A percentile compares a stretch with the other conserved stretches of the same genome.
phyloP scores from a whole-genome alignment of 768 basidiomycete species.

The Collybia mongolica region DNA sequence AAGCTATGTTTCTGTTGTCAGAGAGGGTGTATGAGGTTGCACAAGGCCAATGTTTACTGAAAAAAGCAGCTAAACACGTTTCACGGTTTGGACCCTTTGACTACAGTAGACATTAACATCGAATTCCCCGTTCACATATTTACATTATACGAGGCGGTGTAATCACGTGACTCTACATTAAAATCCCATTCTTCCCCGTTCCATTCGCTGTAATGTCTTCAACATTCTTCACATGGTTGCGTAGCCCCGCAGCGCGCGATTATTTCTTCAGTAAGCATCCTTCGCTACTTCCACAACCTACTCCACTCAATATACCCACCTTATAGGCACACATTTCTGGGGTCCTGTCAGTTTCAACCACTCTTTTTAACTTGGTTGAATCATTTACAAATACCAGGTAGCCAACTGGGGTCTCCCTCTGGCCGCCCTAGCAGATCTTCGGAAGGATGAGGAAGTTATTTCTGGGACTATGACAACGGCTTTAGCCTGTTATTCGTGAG shows the following conservation, averaged over 20 bases:
- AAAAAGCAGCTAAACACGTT: too few relatives aligned
- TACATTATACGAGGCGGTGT: too few relatives aligned
- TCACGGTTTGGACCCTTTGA: too few relatives aligned
- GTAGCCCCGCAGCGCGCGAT: slow-evolving; percentile 86
- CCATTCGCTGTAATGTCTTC: slow-evolving; percentile 59
- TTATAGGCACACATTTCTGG: slow-evolving; percentile 94
- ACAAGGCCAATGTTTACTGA: too few relatives aligned
- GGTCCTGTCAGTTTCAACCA: slow-evolving; percentile 73
- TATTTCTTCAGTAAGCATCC: slow-evolving; percentile 88
- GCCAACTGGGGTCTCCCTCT: slow-evolving; percentile 99
- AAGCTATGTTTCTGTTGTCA: too few relatives aligned
- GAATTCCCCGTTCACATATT: too few relatives aligned
- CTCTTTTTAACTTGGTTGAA: slow-evolving; percentile 1
- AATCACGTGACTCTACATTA: too few relatives aligned
- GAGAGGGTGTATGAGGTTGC: too few relatives aligned
- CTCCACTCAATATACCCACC: slow-evolving; percentile 6
- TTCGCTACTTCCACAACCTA: neutral
- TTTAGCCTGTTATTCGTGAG: slow-evolving; percentile 89
- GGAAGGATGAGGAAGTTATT: slow-evolving; percentile 94
- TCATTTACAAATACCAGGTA: slow-evolving; percentile 48
- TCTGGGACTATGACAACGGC: slow-evolving; percentile 97
- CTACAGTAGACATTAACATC: too few relatives aligned
- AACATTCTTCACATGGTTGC: slow-evolving; percentile 85
- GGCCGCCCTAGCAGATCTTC: slow-evolving; percentile 87
- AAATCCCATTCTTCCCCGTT: too few relatives aligned